Percentiles rank a stretch among this genome's conserved stretches.
phyloP scores from a whole-genome alignment of 371 early-diverging fungal genomes.

The Mortierella sp. region DNA sequence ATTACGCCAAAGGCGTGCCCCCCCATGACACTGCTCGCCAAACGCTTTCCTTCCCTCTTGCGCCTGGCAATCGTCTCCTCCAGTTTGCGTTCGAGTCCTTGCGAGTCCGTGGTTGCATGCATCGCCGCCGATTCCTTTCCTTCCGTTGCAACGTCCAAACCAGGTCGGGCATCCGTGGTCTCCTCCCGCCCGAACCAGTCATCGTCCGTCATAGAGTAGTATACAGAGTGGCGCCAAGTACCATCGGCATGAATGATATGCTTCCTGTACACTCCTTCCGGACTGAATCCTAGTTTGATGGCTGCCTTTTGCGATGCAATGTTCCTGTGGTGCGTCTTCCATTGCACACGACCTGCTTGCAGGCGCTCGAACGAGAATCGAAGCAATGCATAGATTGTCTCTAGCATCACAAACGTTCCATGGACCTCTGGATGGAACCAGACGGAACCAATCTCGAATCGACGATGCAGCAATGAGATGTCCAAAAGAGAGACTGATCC shows the following conservation, averaged over 20 bases:
- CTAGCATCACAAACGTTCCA: slow-evolving; percentile 42
- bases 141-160: slow-evolving; percentile 10
- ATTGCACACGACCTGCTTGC: slow-evolving; percentile 47
- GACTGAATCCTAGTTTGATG: slow-evolving; percentile 55
- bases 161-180: slow-evolving; percentile 14
- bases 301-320: slow-evolving; percentile 59
- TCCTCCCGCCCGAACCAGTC: slow-evolving; percentile 40
- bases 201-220: slow-evolving; percentile 49
- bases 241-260: slow-evolving; percentile 54
- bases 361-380: slow-evolving; percentile 38
- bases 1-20: slow-evolving; percentile 10
- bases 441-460: slow-evolving; percentile 32
- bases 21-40: slow-evolving; percentile 9
- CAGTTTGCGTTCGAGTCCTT: slow-evolving; percentile 19
- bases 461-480: slow-evolving; percentile 19
- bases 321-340: slow-evolving; percentile 57
- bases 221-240: slow-evolving; percentile 28
- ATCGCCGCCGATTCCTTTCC: neutral
- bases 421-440: slow-evolving; percentile 48
- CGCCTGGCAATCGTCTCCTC: slow-evolving; percentile 20
- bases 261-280: slow-evolving; percentile 57
- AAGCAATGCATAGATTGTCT: slow-evolving; percentile 32
- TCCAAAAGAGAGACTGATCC: slow-evolving; percentile 40
- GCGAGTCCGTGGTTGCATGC: neutral
- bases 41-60: slow-evolving; percentile 29